Conservation (phyloP, 768 basidiomycete species). For the Mycena filopes region DNA sequence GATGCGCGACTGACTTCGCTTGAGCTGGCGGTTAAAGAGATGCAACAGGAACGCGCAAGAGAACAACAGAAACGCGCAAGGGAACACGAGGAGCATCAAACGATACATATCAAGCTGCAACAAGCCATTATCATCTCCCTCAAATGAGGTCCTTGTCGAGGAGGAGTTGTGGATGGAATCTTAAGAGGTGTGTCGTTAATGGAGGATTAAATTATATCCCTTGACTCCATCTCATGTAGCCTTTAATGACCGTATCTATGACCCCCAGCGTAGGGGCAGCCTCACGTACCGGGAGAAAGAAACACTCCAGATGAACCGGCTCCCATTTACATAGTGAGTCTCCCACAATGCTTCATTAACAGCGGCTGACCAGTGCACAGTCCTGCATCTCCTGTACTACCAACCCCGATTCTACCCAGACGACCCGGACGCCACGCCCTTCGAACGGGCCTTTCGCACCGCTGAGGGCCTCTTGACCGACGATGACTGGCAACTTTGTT, state of each 20-base stretch:
- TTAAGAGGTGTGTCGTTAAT: neutral
- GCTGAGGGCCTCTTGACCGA: neutral
- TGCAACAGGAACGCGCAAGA: neutral
- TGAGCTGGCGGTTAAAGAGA: neutral
- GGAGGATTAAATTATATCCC: neutral
- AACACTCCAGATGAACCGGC: neutral
- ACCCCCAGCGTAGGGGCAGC: neutral
- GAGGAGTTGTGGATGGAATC: neutral
- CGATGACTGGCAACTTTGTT: neutral
- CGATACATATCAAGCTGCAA: too few relatives aligned
- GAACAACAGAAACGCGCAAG: too few relatives aligned
- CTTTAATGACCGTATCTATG: neutral
- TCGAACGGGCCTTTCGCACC: conserved; percentile 2
- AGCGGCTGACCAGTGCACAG: conserved; percentile 10
- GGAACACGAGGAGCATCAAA: neutral
- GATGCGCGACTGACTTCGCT: conserved; percentile 4
- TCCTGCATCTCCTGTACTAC: neutral
- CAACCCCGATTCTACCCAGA: neutral
- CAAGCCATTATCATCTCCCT: neutral
- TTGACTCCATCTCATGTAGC: conserved; percentile 6
- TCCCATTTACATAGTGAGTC: conserved; percentile 5
- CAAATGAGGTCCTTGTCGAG: conserved; percentile 1
- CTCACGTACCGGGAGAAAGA: neutral
- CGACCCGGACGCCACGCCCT: conserved; percentile 1
- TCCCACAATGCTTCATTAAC: neutral